Percentiles rank a stretch among this genome's conserved stretches.
These are phyloP conservation scores for Wickerhamomyces pijperi DNA, from an alignment of 805 yeast genomes.

Conservation along the genomic window DNA sequence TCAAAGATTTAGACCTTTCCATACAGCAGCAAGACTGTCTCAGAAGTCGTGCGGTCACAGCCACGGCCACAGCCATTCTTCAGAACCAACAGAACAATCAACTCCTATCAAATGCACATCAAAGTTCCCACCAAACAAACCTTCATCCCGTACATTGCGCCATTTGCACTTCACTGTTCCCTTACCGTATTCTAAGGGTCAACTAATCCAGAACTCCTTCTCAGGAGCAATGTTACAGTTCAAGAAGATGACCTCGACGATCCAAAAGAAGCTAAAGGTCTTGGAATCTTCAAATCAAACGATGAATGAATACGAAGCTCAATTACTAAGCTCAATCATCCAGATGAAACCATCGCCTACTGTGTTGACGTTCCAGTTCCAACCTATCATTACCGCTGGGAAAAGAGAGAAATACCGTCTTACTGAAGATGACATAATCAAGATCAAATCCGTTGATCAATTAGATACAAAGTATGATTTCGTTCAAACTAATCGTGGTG, in stretches of 20 bases:
- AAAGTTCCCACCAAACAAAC: slow-evolving; percentile 22
- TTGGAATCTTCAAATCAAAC: slow-evolving; percentile 28
- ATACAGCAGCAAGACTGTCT: neutral
- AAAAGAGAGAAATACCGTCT: slow-evolving; percentile 57
- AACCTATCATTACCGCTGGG: slow-evolving; percentile 87
- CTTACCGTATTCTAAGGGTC: slow-evolving; percentile 36
- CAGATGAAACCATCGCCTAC: slow-evolving; percentile 50
- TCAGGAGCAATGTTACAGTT: slow-evolving; percentile 46
- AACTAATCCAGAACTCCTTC: slow-evolving; percentile 42
- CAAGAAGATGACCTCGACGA: slow-evolving; percentile 40
- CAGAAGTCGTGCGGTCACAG: neutral
- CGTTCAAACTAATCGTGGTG: slow-evolving; percentile 83
- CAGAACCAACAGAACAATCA: neutral
- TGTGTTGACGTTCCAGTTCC: slow-evolving; percentile 72
- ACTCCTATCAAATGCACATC: slow-evolving; percentile 3
- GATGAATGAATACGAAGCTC: slow-evolving; percentile 36
- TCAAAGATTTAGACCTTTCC: neutral
- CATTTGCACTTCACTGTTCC: slow-evolving; percentile 32
- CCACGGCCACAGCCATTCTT: neutral
- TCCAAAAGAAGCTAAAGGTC: slow-evolving; percentile 27
- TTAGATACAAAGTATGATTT: slow-evolving; percentile 39
- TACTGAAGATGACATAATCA: slow-evolving; percentile 16
- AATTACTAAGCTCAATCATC: slow-evolving; percentile 31
- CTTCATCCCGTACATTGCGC: slow-evolving; percentile 24
- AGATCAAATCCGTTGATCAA: slow-evolving; percentile 17